Conservation (phyloP, 306 rosid genomes). For the Gleditsia sinensis region DNA sequence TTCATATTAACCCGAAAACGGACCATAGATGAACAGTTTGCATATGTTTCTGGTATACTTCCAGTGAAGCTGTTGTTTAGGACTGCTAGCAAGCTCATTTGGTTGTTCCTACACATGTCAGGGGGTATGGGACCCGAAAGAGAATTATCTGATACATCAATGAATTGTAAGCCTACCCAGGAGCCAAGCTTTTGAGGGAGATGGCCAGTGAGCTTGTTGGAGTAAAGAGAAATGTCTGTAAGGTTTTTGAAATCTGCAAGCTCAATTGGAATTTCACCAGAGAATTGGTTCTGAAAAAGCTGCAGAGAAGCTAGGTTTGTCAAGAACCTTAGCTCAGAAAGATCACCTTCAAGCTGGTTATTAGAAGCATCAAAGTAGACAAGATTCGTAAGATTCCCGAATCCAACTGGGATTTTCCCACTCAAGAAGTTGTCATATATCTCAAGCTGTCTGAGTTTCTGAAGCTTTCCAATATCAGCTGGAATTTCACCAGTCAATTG, state of each 20-base stretch:
- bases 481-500: constrained; percentile 50
- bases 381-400: constrained; percentile 53
- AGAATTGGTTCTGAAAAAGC: constrained; percentile 47
- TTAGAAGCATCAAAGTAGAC: constrained; percentile 36
- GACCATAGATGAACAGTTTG: constrained; percentile 41
- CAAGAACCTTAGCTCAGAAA: constrained; percentile 48
- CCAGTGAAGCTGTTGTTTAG: constrained; percentile 62
- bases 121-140: constrained; percentile 61
- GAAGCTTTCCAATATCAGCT: constrained; percentile 41
- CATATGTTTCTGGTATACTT: constrained; percentile 57
- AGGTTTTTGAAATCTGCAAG: constrained; percentile 34
- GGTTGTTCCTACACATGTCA: constrained; percentile 57
- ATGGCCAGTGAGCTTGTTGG: constrained; percentile 50
- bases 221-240: neutral
- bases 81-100: constrained; percentile 43
- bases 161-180: constrained; percentile 31
- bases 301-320: constrained; percentile 48
- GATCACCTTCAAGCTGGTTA: constrained; percentile 36
- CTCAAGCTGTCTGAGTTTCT: constrained; percentile 55
- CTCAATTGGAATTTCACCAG: constrained; percentile 55
- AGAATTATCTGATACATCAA: constrained; percentile 65
- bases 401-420: constrained; percentile 51
- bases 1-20: constrained; percentile 54
- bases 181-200: constrained; percentile 68
- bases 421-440: constrained; percentile 46